A percentile compares a stretch with the other conserved stretches of the same genome.
These are phyloP conservation scores for Phytophthora rubi DNA, from an alignment of 352 stramenopile species.

Conservation along the genomic window DNA sequence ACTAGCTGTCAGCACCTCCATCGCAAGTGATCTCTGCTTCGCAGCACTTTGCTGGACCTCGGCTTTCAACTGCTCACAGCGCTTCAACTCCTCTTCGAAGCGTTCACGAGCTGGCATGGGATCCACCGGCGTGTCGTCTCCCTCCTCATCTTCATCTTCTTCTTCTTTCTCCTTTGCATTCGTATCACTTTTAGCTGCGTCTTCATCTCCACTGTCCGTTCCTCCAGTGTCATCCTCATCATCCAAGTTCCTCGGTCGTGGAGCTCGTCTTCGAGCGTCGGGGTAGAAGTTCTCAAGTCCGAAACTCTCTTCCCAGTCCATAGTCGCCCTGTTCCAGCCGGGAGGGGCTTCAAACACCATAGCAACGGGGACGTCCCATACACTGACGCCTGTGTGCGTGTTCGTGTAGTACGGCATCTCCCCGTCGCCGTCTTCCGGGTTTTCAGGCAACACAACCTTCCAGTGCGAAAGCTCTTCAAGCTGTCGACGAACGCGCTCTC, in stretches of 20 bases:
- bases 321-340: constrained; percentile 57
- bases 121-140: constrained; percentile 40
- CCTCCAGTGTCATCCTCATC: constrained; percentile 23
- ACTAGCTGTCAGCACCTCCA: constrained; percentile 69
- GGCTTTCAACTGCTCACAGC: constrained; percentile 35
- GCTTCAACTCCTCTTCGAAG: constrained; percentile 47
- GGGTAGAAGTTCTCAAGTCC: constrained; percentile 59
- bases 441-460: constrained; percentile 49
- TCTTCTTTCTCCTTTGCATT: constrained; percentile 16
- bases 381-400: constrained; percentile 53
- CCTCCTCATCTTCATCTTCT: constrained; percentile 22
- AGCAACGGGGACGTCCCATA: constrained; percentile 57
- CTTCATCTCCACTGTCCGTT: constrained; percentile 6
- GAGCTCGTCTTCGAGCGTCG: not conserved
- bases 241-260: not conserved
- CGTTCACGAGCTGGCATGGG: constrained; percentile 50
- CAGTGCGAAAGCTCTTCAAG: constrained; percentile 57
- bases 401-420: constrained; percentile 62
- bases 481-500: constrained; percentile 48
- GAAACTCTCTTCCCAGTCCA: constrained; percentile 67
- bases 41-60: constrained; percentile 42
- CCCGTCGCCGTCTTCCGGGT: constrained; percentile 30
- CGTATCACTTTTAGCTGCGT: constrained; percentile 1
- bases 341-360: constrained; percentile 68
- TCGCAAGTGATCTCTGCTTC: constrained; percentile 55